These are phyloP conservation scores for Vanrija pseudolonga DNA, from an alignment of 1,284 basidiomycete genomes.

Conservation along the genomic window DNA sequence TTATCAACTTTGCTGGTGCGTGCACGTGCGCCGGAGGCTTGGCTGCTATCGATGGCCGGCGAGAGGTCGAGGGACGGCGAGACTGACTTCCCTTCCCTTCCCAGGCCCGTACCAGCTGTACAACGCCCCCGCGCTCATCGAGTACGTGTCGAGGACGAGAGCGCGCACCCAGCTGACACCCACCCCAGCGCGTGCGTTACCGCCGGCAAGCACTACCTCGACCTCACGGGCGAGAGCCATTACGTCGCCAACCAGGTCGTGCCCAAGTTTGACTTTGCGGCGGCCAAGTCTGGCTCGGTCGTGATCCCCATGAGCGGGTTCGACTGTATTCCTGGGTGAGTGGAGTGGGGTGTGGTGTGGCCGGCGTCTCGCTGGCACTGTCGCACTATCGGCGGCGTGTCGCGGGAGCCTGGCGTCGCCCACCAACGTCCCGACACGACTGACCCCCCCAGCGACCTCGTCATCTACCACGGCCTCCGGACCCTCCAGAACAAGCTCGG, in stretches of 20 bases:
- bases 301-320: constrained; percentile 69
- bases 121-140: constrained; percentile 35
- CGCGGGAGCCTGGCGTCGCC: background rate
- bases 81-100: background rate
- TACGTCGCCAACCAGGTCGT: constrained; percentile 58
- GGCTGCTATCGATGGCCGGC: background rate
- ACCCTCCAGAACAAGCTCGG: constrained; percentile 42
- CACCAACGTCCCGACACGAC: no score
- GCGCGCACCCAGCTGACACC: background rate
- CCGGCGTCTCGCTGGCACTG: background rate
- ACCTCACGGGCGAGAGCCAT: constrained; percentile 59
- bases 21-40: background rate
- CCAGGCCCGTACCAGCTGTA: constrained; percentile 37
- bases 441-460: constrained; percentile 52
- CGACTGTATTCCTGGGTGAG: constrained; percentile 64
- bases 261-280: constrained; percentile 61
- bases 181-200: constrained; percentile 54
- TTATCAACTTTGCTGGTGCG: constrained; percentile 43
- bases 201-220: constrained; percentile 61
- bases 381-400: background rate
- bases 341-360: background rate
- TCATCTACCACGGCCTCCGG: constrained; percentile 58
- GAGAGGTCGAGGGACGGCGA: no score
- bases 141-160: constrained; percentile 17
- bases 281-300: constrained; percentile 61